Evolutionary conservation across 345 rosid species (phyloP).

Genomic region (Murraya paniculata): DNA sequence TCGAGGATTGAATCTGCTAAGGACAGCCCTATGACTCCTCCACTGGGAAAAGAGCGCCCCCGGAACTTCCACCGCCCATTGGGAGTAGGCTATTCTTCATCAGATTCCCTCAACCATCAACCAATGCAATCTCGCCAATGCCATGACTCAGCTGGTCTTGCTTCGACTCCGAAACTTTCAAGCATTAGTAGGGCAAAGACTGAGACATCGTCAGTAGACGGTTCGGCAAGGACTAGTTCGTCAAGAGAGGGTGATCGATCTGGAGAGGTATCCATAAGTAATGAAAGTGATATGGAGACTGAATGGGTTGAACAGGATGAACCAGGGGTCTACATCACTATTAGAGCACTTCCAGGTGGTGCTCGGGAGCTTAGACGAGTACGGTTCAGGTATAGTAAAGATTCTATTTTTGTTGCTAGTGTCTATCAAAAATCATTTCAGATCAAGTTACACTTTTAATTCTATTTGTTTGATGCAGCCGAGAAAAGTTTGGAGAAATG

Average conservation of each 20-base stretch:
- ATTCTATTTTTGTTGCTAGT: background rate
- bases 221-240: conserved; percentile 67
- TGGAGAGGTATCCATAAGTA: conserved; percentile 77
- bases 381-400: conserved; percentile 68
- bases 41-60: conserved; percentile 63
- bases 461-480: conserved; percentile 51
- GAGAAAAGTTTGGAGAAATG: conserved; percentile 83
- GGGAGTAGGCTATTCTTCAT: conserved; percentile 57
- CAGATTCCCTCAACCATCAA: conserved; percentile 63
- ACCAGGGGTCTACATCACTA: conserved; percentile 89
- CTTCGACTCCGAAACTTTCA: conserved; percentile 68
- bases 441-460: background rate
- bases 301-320: conserved; percentile 99
- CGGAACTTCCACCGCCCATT: conserved; percentile 36
- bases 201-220: conserved; percentile 71
- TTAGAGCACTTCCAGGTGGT: conserved; percentile 74
- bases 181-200: conserved; percentile 68
- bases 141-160: conserved; percentile 53
- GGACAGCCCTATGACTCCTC: conserved; percentile 77
- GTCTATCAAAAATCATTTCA: background rate
- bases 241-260: conserved; percentile 75
- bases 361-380: conserved; percentile 89
- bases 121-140: conserved; percentile 40
- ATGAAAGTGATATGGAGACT: conserved; percentile 85
- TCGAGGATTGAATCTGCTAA: conserved; percentile 56